Evolutionary conservation across 1,284 basidiomycete species (phyloP).

Genomic region (Irpex sp.): DNA sequence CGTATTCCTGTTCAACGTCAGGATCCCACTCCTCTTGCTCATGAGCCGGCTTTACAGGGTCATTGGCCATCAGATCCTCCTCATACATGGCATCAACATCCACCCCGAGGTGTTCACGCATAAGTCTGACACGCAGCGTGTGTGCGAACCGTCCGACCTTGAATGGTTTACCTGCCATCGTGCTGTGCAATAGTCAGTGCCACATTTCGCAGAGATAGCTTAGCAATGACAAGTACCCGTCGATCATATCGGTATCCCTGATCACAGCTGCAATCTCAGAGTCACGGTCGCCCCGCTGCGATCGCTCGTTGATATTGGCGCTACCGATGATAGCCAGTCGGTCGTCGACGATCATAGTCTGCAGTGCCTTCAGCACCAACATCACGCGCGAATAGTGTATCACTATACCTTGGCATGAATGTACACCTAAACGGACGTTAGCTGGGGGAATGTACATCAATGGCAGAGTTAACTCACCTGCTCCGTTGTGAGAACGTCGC

Average conservation of each 20-base stretch:
- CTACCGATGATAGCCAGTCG: slow-evolving; percentile 98
- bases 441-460: background rate
- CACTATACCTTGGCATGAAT: slow-evolving; percentile 73
- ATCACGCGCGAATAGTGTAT: background rate
- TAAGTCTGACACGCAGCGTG: slow-evolving; percentile 87
- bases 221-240: slow-evolving; percentile 52
- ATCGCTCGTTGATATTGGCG: slow-evolving; percentile 98
- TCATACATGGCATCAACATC: slow-evolving; percentile 91
- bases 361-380: slow-evolving; percentile 2
- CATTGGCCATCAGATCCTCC: slow-evolving; percentile 62
- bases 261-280: slow-evolving; percentile 93
- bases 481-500: slow-evolving; percentile 86
- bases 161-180: slow-evolving; percentile 93
- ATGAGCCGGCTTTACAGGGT: slow-evolving; percentile 50
- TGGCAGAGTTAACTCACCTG: slow-evolving; percentile 40
- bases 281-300: slow-evolving; percentile 93
- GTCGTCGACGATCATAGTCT: slow-evolving; percentile 92
- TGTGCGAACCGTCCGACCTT: slow-evolving; percentile 97
- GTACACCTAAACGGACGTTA: slow-evolving; percentile 56
- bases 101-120: slow-evolving; percentile 95
- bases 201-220: background rate
- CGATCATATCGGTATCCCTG: slow-evolving; percentile 95
- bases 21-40: slow-evolving; percentile 77
- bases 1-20: slow-evolving; percentile 64
- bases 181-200: slow-evolving; percentile 39